Percentiles rank a stretch among this genome's conserved stretches.
phyloP scores from a whole-genome alignment of 495 filamentous ascomycete genomes.

The Xylaria cubensis region DNA sequence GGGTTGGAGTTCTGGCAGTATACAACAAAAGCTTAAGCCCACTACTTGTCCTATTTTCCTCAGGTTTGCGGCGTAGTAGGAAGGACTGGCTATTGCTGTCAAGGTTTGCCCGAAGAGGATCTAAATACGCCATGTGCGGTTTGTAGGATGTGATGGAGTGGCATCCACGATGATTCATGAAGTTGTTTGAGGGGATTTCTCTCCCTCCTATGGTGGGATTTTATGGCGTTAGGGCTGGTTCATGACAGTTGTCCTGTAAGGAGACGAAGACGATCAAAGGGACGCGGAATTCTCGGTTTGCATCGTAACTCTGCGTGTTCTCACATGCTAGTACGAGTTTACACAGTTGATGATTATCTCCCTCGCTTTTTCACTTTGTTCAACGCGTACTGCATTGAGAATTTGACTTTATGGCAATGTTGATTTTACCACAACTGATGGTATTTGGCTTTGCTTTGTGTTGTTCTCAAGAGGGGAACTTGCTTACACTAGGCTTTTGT shows the following conservation, averaged over 20 bases:
- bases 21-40: constrained; percentile 21
- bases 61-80: constrained; percentile 12
- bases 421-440: not conserved
- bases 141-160: constrained; percentile 18
- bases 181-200: constrained; percentile 7
- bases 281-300: not conserved
- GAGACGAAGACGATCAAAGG: not conserved
- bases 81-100: not conserved
- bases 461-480: not conserved
- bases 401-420: not conserved
- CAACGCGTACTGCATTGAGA: not conserved
- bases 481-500: not conserved
- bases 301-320: constrained; percentile 10
- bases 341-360: constrained; percentile 19
- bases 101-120: not conserved
- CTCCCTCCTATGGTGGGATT: not conserved
- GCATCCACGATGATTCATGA: constrained; percentile 22
- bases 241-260: constrained; percentile 4
- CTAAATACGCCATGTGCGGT: not conserved
- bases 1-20: constrained; percentile 14
- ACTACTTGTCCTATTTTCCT: constrained; percentile 3
- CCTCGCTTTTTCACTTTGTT: not conserved
- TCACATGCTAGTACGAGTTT: constrained; percentile 6
- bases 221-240: constrained; percentile 24
- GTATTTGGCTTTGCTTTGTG: not conserved